Percentiles rank a stretch among this genome's conserved stretches.
Evolutionary conservation across 768 basidiomycete species (phyloP).

Genomic region (Lentinus brumalis): DNA sequence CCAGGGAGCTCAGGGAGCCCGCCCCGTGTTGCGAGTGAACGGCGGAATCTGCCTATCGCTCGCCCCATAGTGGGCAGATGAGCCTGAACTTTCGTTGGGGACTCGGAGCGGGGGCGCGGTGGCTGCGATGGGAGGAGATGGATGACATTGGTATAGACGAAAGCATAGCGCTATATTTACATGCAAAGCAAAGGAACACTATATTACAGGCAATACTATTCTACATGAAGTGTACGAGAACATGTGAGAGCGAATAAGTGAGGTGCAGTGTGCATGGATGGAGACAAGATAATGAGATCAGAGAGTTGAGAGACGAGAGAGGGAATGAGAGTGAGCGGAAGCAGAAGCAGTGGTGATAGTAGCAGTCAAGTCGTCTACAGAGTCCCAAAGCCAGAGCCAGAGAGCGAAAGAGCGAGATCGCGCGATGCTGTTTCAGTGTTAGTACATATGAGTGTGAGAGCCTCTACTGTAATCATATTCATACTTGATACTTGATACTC

Average conservation of each 20-base stretch:
- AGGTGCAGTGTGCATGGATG: constrained; percentile 14
- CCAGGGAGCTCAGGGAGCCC: constrained; percentile 1
- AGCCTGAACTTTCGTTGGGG: background rate
- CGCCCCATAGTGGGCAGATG: background rate
- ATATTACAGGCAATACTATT: constrained; percentile 24
- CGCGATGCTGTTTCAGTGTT: constrained; percentile 12
- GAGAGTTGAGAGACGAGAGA: constrained; percentile 2
- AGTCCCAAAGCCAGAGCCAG: constrained; percentile 18
- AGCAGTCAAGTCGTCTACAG: constrained; percentile 20
- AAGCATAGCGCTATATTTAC: constrained; percentile 20
- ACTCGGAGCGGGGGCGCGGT: background rate
- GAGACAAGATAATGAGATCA: background rate
- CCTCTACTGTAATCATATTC: constrained; percentile 12
- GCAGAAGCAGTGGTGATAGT: background rate
- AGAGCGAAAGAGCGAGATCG: constrained; percentile 6
- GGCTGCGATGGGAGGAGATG: background rate
- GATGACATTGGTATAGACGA: background rate
- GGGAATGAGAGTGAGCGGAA: background rate
- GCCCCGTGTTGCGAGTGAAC: background rate
- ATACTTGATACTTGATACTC: background rate
- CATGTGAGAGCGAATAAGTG: constrained; percentile 23
- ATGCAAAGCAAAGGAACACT: constrained; percentile 15
- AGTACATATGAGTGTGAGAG: constrained; percentile 22
- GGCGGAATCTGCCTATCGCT: background rate
- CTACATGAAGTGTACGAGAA: constrained; percentile 23